Base-by-base conservation (phyloP, 2,329 filamentous ascomycete species). In the Chrysoporthe austroafricana region DNA sequence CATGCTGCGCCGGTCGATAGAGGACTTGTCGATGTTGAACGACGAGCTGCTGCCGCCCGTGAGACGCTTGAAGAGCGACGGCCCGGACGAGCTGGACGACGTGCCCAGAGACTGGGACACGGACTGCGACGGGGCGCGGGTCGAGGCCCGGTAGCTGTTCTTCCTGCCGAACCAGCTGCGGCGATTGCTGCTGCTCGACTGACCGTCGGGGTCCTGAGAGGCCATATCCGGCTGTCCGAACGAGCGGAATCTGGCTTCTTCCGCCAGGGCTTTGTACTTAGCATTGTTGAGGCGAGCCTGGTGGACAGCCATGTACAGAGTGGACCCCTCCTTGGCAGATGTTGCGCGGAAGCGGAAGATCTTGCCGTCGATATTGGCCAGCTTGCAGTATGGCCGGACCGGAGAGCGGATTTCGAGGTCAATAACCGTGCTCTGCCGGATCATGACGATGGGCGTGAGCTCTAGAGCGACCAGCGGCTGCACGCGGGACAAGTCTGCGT, bases 321-420 rank as follows among this genome's bases (percentile, higher is more conserved):
- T 85, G 71, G 91, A 90, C 75, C 94, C 96, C 70, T 97, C 95
- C 56, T 88, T 85, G 2, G 89, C 85, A 59, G 87, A 92, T 54
- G 90, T 84, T 60, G 93, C 93, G 54, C 96, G 91, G 85, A 98
- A 96, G 83, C 96, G 95, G 80, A 97, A 92, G 76, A 96, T 96
- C 73, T 82, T 84, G 43, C 85, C 85, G 16, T 89, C 90, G 62
- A 90, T 75, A 80, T 81, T 86, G 68, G 84, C 86, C 66, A 97
- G 85, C 73, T 88, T 87, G 5, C 91, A 94, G 70, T 91, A 84
- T 32, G 84, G 78, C 56, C 91, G 91, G 36, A 94, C 91, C 1
- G 93, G 93, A 7, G 95, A 97, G 62, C 94, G 91, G 71, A 99
- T 93, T 72, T 96, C 96, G 64, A 99, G 92, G 77, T 99, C 96